These are phyloP conservation scores for Gossypium laxum DNA, from an alignment of 441 rosid species.

Conservation along the genomic window DNA sequence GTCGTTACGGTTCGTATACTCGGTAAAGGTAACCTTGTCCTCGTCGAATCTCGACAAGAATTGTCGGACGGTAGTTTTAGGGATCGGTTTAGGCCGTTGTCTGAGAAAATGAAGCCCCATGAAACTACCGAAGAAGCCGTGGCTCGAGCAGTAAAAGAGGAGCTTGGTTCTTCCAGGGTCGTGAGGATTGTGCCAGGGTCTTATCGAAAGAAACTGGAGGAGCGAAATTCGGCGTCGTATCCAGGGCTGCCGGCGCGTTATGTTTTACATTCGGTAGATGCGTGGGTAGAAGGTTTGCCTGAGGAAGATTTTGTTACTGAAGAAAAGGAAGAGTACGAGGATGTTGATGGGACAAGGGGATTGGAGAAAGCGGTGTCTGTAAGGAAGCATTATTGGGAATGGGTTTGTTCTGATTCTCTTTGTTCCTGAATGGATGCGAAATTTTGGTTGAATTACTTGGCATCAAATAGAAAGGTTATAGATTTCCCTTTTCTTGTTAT, in stretches of 20 bases:
- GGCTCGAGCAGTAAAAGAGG: conserved; percentile 61
- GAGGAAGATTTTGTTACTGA: conserved; percentile 70
- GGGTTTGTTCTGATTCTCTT: conserved; percentile 57
- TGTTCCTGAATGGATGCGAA: conserved; percentile 22
- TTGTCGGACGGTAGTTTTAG: conserved; percentile 63
- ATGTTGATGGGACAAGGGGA: conserved; percentile 24
- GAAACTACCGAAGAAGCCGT: conserved; percentile 57
- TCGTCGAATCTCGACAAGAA: conserved; percentile 70
- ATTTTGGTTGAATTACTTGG: background rate
- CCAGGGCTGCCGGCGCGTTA: conserved; percentile 77
- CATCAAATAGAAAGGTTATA: background rate
- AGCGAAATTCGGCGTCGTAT: conserved; percentile 54
- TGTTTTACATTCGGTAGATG: conserved; percentile 57
- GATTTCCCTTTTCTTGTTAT: background rate
- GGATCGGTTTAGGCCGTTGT: conserved; percentile 52
- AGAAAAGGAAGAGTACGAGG: conserved; percentile 50
- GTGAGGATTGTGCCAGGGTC: conserved; percentile 49
- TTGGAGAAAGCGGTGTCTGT: conserved; percentile 58
- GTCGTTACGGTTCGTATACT: conserved; percentile 51
- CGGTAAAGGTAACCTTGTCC: conserved; percentile 27
- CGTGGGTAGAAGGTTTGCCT: conserved; percentile 65
- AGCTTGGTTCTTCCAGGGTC: conserved; percentile 45
- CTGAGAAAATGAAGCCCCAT: conserved; percentile 83
- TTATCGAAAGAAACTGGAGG: conserved; percentile 54
- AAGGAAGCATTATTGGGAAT: conserved; percentile 71